phyloP scores from a whole-genome alignment of 495 filamentous ascomycete genomes.

The Tuber indicum region DNA sequence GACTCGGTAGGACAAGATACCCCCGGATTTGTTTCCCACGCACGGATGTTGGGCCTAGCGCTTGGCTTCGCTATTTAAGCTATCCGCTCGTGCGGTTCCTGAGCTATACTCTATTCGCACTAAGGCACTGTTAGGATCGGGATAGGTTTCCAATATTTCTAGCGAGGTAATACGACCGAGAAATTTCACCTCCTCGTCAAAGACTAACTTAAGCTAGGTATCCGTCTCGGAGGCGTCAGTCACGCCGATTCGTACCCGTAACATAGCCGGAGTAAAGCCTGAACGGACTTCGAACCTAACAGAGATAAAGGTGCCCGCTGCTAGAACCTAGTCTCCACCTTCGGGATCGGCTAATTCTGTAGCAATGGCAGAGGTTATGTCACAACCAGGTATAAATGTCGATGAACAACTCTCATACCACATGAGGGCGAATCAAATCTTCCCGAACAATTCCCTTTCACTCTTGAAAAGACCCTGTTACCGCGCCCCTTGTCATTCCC shows the following conservation, averaged over 20 bases:
- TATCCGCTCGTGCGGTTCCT: not conserved
- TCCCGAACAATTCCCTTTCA: not conserved
- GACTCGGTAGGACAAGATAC: too few relatives aligned
- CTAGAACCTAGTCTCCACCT: not conserved
- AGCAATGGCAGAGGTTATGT: not conserved
- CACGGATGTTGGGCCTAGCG: too few relatives aligned
- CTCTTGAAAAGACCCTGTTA: not conserved
- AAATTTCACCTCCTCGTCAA: not conserved
- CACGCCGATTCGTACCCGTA: not conserved
- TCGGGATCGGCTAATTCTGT: not conserved
- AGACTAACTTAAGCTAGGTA: not conserved
- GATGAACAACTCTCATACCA: not conserved
- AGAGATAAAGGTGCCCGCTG: not conserved
- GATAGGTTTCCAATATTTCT: not conserved
- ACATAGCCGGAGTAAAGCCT: not conserved
- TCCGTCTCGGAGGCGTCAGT: not conserved
- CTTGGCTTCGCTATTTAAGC: too few relatives aligned
- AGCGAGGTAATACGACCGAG: too few relatives aligned
- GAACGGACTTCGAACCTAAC: not conserved
- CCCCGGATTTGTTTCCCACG: too few relatives aligned
- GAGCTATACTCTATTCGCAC: not conserved
- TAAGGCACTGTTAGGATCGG: not conserved
- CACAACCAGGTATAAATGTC: not conserved
- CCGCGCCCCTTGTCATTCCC: not conserved
- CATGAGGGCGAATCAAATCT: not conserved